Conservation (phyloP, 1,139 yeast species). For the Sugiyamaella castrensis region DNA sequence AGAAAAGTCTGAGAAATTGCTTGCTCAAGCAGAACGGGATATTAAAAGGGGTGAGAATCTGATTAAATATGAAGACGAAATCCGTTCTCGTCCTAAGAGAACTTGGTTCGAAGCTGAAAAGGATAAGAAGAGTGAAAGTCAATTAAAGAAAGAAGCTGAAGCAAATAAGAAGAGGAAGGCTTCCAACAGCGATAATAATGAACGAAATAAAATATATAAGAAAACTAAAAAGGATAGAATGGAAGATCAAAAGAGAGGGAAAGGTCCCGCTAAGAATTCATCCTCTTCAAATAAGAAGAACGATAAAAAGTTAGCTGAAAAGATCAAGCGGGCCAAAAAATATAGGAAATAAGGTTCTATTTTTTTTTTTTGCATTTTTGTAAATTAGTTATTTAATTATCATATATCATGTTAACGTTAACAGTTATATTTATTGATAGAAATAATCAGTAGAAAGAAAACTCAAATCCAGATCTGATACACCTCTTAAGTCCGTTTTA, state of each 20-base stretch:
- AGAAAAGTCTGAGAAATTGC: conserved; percentile 84
- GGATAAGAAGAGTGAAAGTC: conserved; percentile 51
- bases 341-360: conserved; percentile 50
- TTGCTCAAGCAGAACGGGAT: conserved; percentile 88
- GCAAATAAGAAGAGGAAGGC: conserved; percentile 59
- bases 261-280: conserved; percentile 1
- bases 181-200: conserved; percentile 42
- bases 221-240: conserved; percentile 34
- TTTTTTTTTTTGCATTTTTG: conserved; percentile 3
- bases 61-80: conserved; percentile 76
- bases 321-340: conserved; percentile 56
- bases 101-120: conserved; percentile 90
- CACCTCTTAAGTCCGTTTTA: background rate
- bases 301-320: conserved; percentile 53
- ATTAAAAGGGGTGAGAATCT: conserved; percentile 79
- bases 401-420: no score
- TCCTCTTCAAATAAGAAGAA: conserved; percentile 14
- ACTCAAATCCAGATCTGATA: conserved; percentile 12
- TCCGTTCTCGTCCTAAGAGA: conserved; percentile 85
- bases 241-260: conserved; percentile 22
- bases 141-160: conserved; percentile 20
- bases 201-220: conserved; percentile 34
- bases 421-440: conserved; percentile 19
- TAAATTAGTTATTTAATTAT: conserved; percentile 4
- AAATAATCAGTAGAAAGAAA: conserved; percentile 31